Conservation (phyloP, 108 stramenopile genomes). For the Parietichytrium sp. region DNA sequence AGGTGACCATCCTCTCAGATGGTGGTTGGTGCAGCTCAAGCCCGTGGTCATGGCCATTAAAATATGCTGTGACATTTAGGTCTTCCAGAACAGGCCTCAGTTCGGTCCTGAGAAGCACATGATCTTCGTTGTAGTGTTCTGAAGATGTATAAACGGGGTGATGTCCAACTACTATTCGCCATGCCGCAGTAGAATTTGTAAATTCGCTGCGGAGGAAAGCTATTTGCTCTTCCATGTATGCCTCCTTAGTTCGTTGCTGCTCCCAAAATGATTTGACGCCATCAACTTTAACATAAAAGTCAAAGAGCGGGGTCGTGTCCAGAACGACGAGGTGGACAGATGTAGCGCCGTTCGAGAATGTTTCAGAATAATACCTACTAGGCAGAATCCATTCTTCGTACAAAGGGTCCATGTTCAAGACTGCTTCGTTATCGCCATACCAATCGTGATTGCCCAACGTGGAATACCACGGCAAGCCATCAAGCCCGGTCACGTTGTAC, state of each 20-base stretch:
- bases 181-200: not conserved
- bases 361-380: not conserved
- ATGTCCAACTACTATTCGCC: slow-evolving; percentile 22
- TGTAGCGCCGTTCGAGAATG: not conserved
- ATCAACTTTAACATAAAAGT: not conserved
- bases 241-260: not conserved
- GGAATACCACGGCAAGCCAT: not conserved
- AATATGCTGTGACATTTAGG: slow-evolving; percentile 3
- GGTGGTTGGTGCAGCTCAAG: not conserved
- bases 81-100: slow-evolving; percentile 19
- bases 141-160: slow-evolving; percentile 4
- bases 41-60: slow-evolving; percentile 25
- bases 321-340: not conserved
- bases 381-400: not conserved
- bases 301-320: slow-evolving; percentile 1
- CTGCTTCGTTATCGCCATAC: not conserved
- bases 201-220: not conserved
- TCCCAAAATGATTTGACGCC: not conserved
- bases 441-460: not conserved
- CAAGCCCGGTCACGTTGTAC: slow-evolving; percentile 8
- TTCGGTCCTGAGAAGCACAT: not conserved
- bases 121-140: slow-evolving; percentile 8
- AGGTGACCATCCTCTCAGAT: not conserved
- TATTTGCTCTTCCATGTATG: not conserved
- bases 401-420: not conserved